Evolutionary conservation across 306 rosid genomes (phyloP), one percentile per base, ranked within the genome.

Genomic region (Rubus idaeus): DNA sequence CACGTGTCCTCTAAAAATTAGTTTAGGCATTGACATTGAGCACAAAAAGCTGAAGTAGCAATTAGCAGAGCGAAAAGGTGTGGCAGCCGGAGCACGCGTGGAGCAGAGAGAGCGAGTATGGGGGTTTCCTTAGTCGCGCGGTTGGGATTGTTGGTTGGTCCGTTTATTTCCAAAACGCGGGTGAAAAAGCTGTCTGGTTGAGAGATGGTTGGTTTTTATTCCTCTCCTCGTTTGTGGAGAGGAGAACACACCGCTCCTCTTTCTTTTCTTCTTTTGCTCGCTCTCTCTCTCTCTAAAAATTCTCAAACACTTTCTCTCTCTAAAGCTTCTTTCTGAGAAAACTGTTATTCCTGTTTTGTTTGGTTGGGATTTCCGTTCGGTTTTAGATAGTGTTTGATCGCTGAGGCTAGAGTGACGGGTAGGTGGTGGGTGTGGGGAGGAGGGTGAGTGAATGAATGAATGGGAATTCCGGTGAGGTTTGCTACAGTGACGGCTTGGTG

Each of bases 221-320:
- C 97, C 85, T 84, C 83, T 85, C 79, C 89, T 86, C 83, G 82
- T 86, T 88, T 94, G 97, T 92, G 96, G 98, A 91, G 93, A 73
- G 88, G 88, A 90, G 91, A 82, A 86, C 88, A 79, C 90, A 84
- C 73, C 87, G 87, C 91, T 70, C 78, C 80, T 76, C 86, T 56
- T 40, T 73, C 79, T 68, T 75, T 75, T 80, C 77, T 68, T 58
- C 70, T 66, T n/a, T 67, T 50, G 26, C 26, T 23, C 26, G 26
- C 26, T 23, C 57, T 68, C 61, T 76, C n/a, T 73, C 49, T 66
- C 39, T 26, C 74, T 21, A n/a, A n/a, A 42, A 51, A 9, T 47
- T 47, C 44, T 53, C 42, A 74, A 14, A 30, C 62, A 41, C 78
- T 76, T 53, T 75, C 78, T 65, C 78, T 77, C 85, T 71, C 78